phyloP scores from a whole-genome alignment of 352 stramenopile genomes.

The Halophytophthora polymorphica region DNA sequence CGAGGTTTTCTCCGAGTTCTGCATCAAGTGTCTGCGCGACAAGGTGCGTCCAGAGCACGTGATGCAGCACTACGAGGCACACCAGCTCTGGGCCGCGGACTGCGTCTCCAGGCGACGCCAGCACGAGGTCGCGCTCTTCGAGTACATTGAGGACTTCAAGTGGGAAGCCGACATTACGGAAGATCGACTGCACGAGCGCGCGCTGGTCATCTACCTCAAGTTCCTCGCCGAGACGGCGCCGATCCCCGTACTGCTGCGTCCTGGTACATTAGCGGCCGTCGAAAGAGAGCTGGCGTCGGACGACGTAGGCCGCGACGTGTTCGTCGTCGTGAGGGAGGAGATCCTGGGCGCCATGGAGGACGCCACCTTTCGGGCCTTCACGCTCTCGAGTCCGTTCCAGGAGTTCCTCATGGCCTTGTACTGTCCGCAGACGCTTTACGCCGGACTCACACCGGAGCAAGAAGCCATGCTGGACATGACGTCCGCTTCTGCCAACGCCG shows the following conservation, averaged over 20 bases:
- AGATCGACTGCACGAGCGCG: conserved; percentile 45
- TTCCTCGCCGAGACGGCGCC: conserved; percentile 40
- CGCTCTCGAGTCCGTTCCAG: conserved; percentile 35
- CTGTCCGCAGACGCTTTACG: conserved; percentile 42
- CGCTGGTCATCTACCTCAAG: conserved; percentile 58
- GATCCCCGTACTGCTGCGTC: conserved; percentile 32
- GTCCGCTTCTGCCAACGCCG: conserved; percentile 3
- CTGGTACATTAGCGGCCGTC: conserved; percentile 24
- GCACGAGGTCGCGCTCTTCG: conserved; percentile 55
- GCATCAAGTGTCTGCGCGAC: conserved; percentile 60
- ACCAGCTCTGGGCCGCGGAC: conserved; percentile 57
- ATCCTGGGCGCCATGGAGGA: conserved; percentile 56
- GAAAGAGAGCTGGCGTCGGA: conserved; percentile 43
- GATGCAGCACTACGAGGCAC: conserved; percentile 67
- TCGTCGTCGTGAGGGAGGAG: conserved; percentile 35
- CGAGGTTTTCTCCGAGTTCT: conserved; percentile 64
- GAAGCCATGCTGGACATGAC: conserved; percentile 40
- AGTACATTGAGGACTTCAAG: conserved; percentile 68
- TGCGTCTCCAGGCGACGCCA: conserved; percentile 40
- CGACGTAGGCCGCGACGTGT: conserved; percentile 38
- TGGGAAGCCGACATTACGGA: conserved; percentile 53
- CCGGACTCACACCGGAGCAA: conserved; percentile 35
- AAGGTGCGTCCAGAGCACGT: conserved; percentile 44
- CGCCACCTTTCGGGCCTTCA: conserved; percentile 46
- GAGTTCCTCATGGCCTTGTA: conserved; percentile 43